Evolutionary conservation across 768 basidiomycete genomes (phyloP), one percentile per base, ranked within the genome.

Genomic region (Lactarius sp.): DNA sequence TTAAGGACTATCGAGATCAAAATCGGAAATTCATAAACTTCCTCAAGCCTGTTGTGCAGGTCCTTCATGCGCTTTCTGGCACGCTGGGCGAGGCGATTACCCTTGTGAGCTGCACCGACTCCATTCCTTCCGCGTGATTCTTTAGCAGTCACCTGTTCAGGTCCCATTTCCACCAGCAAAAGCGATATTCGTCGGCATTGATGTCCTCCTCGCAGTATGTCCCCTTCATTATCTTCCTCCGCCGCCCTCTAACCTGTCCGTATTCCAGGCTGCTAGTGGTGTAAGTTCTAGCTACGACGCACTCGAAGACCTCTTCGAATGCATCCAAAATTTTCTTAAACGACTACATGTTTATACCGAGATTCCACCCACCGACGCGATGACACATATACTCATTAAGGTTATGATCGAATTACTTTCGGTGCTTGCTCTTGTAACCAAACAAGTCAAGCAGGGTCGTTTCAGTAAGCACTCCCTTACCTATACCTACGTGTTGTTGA

Each of bases 1-100:
- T 60, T 14, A 51, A 56, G 42, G 59, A 64, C 46, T 64, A 53
- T 41, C 57, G 62, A 47, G 52, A 64, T 0, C 37, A 46, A 50
- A 49, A 64, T 54, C 27, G 52, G 7, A 59, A 34, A 20, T 36
- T 64, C 36, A 64, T 64, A n/a, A 50, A 42, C 20, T 42, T 37
- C 22, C 20, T 64, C 9, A 64, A 27, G 8, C 62, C 62, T 7
- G 39, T 41, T 4, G 62, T 54, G 31, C 36, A 36, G 10, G 20
- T 59, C 31, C 20, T 64, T 6, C 57, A 64, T 13, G 12, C 37
- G 5, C 39, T 64, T 33, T 14, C 62, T 22, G 62, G 20, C 0
- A 42, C 18, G n/a, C 57, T 64, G 18, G 62, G 52, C 1, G 57
- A 59, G 33, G 46, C 16, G 10, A 3, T 36, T n/a, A 2, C n/a